Conservation (phyloP, 2,329 filamentous ascomycete species). For the Colletotrichum viniferum region DNA sequence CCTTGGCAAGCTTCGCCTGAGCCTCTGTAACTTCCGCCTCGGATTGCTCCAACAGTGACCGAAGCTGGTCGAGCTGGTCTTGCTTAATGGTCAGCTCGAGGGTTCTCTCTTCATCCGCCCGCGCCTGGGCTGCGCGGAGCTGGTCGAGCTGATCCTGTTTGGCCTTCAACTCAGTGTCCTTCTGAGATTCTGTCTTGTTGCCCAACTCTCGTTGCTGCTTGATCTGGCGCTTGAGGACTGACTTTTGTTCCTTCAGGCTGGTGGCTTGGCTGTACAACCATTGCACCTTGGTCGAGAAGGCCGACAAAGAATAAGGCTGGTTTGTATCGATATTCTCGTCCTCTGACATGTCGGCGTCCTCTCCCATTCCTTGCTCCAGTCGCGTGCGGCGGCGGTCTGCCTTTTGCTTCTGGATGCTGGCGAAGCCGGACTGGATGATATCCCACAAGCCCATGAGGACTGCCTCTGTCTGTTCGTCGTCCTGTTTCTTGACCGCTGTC, state of each 20-base stretch:
- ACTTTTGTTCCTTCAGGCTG: constrained; percentile 83
- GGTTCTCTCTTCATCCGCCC: constrained; percentile 54
- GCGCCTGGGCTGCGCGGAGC: constrained; percentile 25
- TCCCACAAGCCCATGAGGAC: constrained; percentile 62
- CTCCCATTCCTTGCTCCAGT: constrained; percentile 59
- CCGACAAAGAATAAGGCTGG: constrained; percentile 73
- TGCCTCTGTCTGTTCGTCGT: constrained; percentile 59
- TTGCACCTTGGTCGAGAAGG: constrained; percentile 80
- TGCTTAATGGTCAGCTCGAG: constrained; percentile 62
- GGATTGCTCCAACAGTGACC: constrained; percentile 36
- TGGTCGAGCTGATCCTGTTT: constrained; percentile 62
- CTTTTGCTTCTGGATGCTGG: constrained; percentile 58
- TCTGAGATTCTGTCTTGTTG: constrained; percentile 78
- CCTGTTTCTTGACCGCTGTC: constrained; percentile 37
- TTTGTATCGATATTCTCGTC: constrained; percentile 62
- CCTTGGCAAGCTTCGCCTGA: constrained; percentile 54
- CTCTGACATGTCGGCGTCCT: constrained; percentile 65
- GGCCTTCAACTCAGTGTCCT: constrained; percentile 66
- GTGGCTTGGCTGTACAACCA: constrained; percentile 79
- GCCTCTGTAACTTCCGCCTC: constrained; percentile 42
- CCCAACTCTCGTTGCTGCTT: constrained; percentile 95
- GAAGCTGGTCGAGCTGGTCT: constrained; percentile 51
- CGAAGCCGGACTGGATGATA: constrained; percentile 59
- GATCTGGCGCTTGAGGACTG: constrained; percentile 87
- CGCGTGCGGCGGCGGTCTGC: constrained; percentile 57